Conservation (phyloP, 768 basidiomycete genomes). For the Arthromyces matolae region DNA sequence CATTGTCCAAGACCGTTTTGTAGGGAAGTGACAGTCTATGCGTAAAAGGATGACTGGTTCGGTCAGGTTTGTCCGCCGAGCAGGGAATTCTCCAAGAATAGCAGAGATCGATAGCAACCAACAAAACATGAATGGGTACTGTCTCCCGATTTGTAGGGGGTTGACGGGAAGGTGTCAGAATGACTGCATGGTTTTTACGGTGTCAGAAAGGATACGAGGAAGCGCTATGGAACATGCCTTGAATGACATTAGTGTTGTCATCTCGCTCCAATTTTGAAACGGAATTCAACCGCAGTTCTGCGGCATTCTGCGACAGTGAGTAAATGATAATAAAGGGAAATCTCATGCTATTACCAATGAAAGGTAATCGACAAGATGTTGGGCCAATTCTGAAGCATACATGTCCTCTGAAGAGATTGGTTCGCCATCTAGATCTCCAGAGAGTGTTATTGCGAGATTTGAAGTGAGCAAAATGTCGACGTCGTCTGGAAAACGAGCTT, state of each 20-base stretch:
- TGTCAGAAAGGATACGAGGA: constrained; percentile 6
- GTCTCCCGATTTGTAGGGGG: constrained; percentile 10
- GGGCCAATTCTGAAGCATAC: constrained; percentile 44
- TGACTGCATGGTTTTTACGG: constrained; percentile 8
- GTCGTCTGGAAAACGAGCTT: constrained; percentile 32
- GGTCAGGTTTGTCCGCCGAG: constrained; percentile 7
- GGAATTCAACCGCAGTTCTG: constrained; percentile 51
- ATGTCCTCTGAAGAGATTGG: constrained; percentile 38
- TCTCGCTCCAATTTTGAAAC: constrained; percentile 53
- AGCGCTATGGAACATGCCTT: constrained; percentile 30
- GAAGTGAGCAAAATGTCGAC: constrained; percentile 51
- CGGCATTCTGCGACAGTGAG: constrained; percentile 59
- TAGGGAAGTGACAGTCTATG: constrained; percentile 53
- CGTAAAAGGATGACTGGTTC: constrained; percentile 48
- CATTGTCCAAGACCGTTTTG: constrained; percentile 46
- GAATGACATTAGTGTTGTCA: constrained; percentile 37
- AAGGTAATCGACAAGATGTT: constrained; percentile 49
- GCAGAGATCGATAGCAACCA: constrained; percentile 34
- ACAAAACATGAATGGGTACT: constrained; percentile 34
- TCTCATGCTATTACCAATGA: constrained; percentile 37
- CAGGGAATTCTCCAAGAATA: constrained; percentile 31
- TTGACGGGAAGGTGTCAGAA: constrained; percentile 18
- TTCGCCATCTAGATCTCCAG: constrained; percentile 48
- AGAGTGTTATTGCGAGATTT: constrained; percentile 48
- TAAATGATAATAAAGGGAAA: too few relatives aligned